Conservation (phyloP, 2,329 filamentous ascomycete genomes). For the Hypoxylon sp. region DNA sequence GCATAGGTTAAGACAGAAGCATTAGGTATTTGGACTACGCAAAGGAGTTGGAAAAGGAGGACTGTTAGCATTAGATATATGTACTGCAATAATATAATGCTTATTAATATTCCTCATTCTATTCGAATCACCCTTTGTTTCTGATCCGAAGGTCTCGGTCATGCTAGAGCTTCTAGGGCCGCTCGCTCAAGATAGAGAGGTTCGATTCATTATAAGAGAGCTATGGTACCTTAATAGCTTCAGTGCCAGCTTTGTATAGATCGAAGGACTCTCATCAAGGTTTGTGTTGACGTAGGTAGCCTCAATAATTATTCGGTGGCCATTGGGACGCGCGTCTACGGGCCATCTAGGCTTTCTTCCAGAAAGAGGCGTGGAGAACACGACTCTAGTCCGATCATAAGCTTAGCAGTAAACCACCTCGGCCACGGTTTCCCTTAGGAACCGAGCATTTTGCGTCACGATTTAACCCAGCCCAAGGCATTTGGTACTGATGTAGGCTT, state of each 20-base stretch:
- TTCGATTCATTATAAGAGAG: background rate
- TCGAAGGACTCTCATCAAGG: background rate
- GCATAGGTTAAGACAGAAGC: constrained; percentile 20
- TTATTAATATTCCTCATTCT: background rate
- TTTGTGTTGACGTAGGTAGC: background rate
- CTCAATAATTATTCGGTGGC: background rate
- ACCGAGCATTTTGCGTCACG: background rate
- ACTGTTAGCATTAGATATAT: background rate
- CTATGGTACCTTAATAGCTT: background rate
- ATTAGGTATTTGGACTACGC: constrained; percentile 19
- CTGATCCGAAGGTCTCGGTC: background rate
- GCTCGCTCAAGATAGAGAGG: background rate
- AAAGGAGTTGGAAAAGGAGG: constrained; percentile 7
- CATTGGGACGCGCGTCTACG: background rate
- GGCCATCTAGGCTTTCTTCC: background rate
- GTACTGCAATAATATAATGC: constrained; percentile 5
- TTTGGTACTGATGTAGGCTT: too few relatives aligned
- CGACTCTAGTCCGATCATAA: background rate
- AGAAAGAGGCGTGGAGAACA: background rate
- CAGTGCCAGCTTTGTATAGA: background rate
- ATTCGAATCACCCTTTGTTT: background rate
- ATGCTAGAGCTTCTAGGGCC: background rate
- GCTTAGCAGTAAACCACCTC: background rate
- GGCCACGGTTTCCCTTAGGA: background rate
- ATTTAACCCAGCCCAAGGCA: background rate